A percentile compares a stretch with the other conserved stretches of the same genome.
These are phyloP conservation scores for Phytophthora idaei DNA, from an alignment of 352 stramenopile genomes.

Conservation along the genomic window DNA sequence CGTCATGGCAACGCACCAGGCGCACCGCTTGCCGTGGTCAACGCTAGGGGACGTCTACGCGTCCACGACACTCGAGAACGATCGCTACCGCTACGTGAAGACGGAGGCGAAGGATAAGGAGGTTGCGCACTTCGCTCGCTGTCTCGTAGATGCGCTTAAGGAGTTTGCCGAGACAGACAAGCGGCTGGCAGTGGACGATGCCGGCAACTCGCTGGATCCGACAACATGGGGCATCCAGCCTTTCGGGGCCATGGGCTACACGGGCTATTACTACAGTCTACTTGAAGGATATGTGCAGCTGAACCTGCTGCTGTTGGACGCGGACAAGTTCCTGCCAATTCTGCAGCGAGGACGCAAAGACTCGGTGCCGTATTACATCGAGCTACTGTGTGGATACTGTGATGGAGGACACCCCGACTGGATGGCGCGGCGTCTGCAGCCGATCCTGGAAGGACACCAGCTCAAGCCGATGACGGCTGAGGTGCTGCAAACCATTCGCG, in stretches of 20 bases:
- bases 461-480: constrained; percentile 32
- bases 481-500: constrained; percentile 27
- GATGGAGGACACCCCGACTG: constrained; percentile 27
- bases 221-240: constrained; percentile 28
- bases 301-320: constrained; percentile 40
- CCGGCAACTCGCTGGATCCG: constrained; percentile 28
- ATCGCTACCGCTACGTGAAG: constrained; percentile 9
- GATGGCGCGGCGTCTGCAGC: constrained; percentile 15
- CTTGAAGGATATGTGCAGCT: constrained; percentile 37
- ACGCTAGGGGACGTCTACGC: constrained; percentile 26
- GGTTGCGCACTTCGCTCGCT: constrained; percentile 34
- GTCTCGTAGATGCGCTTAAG: constrained; percentile 26
- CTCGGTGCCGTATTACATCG: constrained; percentile 11
- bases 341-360: constrained; percentile 15
- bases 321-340: constrained; percentile 26
- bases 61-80: constrained; percentile 3
- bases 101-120: constrained; percentile 28
- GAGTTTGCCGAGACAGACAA: constrained; percentile 36
- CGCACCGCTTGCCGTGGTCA: constrained; percentile 36
- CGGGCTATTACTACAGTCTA: constrained; percentile 36
- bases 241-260: constrained; percentile 7
- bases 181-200: constrained; percentile 24
- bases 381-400: constrained; percentile 22
- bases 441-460: constrained; percentile 4
- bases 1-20: constrained; percentile 37